Percentiles rank a stretch among this genome's conserved stretches.
Conservation (phyloP, 352 stramenopile genomes). For the Phytophthora boehmeriae region DNA sequence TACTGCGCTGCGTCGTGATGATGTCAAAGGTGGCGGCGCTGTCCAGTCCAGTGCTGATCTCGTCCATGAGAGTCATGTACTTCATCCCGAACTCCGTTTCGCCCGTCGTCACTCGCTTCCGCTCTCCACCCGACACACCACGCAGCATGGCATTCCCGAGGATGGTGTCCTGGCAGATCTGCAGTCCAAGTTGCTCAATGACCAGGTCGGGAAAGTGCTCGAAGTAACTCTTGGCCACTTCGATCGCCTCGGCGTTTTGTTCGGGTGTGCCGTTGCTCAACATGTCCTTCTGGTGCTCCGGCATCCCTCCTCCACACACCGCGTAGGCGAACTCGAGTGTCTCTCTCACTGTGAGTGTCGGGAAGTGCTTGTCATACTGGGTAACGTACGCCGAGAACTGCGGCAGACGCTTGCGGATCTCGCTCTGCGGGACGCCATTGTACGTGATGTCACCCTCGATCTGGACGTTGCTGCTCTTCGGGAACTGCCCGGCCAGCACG, state of each 20-base stretch:
- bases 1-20: slow-evolving; percentile 61
- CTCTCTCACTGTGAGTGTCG: slow-evolving; percentile 34
- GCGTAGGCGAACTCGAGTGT: slow-evolving; percentile 40
- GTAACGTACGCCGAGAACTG: slow-evolving; percentile 39
- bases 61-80: slow-evolving; percentile 85
- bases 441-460: slow-evolving; percentile 36
- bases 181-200: slow-evolving; percentile 44
- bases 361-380: slow-evolving; percentile 39
- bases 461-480: slow-evolving; percentile 24
- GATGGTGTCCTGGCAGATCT: slow-evolving; percentile 54
- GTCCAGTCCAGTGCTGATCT: slow-evolving; percentile 93
- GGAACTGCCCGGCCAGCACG: slow-evolving; percentile 34
- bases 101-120: slow-evolving; percentile 69
- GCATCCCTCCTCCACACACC: slow-evolving; percentile 29
- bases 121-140: slow-evolving; percentile 69
- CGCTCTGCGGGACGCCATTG: slow-evolving; percentile 28
- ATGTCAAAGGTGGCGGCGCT: slow-evolving; percentile 92
- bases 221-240: slow-evolving; percentile 29
- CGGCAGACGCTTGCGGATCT: slow-evolving; percentile 27
- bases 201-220: slow-evolving; percentile 51
- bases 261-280: slow-evolving; percentile 37
- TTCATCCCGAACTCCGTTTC: slow-evolving; percentile 84
- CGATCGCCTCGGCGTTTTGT: slow-evolving; percentile 30
- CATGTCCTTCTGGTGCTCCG: slow-evolving; percentile 41
- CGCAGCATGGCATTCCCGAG: slow-evolving; percentile 53